These are phyloP conservation scores for Colletotrichum tropicale DNA, from an alignment of 2,329 filamentous ascomycete genomes.

Conservation along the genomic window DNA sequence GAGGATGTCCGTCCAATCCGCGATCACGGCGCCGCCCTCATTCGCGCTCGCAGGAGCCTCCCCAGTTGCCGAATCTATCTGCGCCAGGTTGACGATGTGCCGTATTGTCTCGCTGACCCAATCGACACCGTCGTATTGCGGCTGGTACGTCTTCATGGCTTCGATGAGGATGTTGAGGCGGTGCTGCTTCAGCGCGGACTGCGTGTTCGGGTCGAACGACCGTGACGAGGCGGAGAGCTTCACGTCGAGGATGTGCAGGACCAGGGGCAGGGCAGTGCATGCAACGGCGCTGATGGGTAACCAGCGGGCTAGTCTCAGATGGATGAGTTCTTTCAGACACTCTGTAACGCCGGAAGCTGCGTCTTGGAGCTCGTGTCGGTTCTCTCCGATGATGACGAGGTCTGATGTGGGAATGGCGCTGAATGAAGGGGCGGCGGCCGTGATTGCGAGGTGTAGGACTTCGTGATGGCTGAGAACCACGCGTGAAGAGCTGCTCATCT, in stretches of 20 bases:
- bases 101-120: conserved; percentile 48
- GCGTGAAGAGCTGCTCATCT: conserved; percentile 40
- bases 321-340: conserved; percentile 51
- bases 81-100: conserved; percentile 45
- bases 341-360: conserved; percentile 48
- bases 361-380: conserved; percentile 46
- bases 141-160: conserved; percentile 49
- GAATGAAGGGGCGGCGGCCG: conserved; percentile 36
- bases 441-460: conserved; percentile 47
- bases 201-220: conserved; percentile 32
- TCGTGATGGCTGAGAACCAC: conserved; percentile 52
- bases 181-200: conserved; percentile 44
- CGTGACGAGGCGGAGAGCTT: conserved; percentile 30
- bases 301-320: conserved; percentile 47
- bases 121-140: conserved; percentile 50
- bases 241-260: conserved; percentile 37
- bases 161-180: conserved; percentile 49
- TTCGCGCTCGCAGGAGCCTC: background rate
- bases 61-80: conserved; percentile 25
- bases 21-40: conserved; percentile 28
- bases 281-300: conserved; percentile 50
- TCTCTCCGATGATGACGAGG: conserved; percentile 41
- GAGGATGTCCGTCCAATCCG: conserved; percentile 47
- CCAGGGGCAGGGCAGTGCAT: conserved; percentile 36
- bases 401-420: conserved; percentile 32